Evolutionary conservation across 2,329 filamentous ascomycete genomes (phyloP), one percentile per base, ranked within the genome.

Genomic region (Epichloe brachyelytri): DNA sequence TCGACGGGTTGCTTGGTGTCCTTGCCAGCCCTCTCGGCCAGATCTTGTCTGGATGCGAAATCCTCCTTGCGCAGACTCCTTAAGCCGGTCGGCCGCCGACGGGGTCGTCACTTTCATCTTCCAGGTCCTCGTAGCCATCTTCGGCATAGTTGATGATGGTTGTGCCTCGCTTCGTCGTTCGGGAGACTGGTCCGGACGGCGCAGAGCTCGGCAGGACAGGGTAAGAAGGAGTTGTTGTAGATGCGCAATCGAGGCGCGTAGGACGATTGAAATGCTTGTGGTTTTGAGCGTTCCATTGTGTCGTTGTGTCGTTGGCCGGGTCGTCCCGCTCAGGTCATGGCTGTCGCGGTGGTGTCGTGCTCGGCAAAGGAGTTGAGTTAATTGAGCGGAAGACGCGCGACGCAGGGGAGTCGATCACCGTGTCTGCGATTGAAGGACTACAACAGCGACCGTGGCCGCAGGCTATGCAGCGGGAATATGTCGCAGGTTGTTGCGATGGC

Each of bases 121-220:
- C 79, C 52, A 79, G 68, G 61, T 91, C 89, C 58, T 96, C 91
- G 63, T 85, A 95, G 45, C 90, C 90, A 65, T 97, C 91, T 65
- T 98, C 93, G 22, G 93, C 91, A 64, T 98, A 98, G 71, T 96
- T 98, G 70, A 97, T 93, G 56, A 91, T 87, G 36, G 88, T 93
- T 2, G 93, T 97, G 52, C 93, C 93, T 68, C 93, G 85, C 73
- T 98, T 97, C 8, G 93, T 97, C n/a, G 87, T 95, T 64, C 91
- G 82, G 60, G 87, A 78, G 53, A 79, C 72, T 39, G 84, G 79
- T 22, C 81, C 83, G 2, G 79, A 68, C n/a, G 80, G 77, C 52
- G 75, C 74, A 6, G 49, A 34, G 55, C 81, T 82, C 51, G 85
- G 86, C 55, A 91, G 79, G 55, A 93, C 82, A 37, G 91, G 22